phyloP scores from a whole-genome alignment of 1,284 basidiomycete genomes.

The Pseudomicrostroma phylloplanum region DNA sequence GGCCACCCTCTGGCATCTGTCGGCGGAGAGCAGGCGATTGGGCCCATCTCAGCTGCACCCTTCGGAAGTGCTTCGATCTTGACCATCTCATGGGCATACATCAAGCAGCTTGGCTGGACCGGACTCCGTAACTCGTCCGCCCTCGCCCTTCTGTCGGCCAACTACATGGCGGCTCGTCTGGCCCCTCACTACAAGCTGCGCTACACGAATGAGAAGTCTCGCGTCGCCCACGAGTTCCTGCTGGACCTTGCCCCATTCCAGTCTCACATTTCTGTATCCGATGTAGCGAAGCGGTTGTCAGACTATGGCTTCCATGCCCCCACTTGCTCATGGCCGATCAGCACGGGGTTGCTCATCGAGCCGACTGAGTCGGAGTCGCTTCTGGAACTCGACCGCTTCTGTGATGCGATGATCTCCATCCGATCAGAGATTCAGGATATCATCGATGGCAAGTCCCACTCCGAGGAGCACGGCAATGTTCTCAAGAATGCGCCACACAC shows the following conservation, averaged over 20 bases:
- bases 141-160: conserved; percentile 83
- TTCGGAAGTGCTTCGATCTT: conserved; percentile 92
- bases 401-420: conserved; percentile 94
- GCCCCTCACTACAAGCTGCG: conserved; percentile 78
- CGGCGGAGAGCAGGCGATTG: conserved; percentile 68
- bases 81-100: conserved; percentile 85
- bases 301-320: conserved; percentile 52
- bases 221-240: conserved; percentile 89
- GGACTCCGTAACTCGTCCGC: conserved; percentile 80
- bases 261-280: conserved; percentile 76
- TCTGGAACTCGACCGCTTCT: conserved; percentile 62
- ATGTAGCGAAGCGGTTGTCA: conserved; percentile 91
- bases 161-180: conserved; percentile 89
- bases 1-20: conserved; percentile 73
- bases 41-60: conserved; percentile 83
- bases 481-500: conserved; percentile 93
- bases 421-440: conserved; percentile 84
- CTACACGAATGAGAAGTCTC: conserved; percentile 81
- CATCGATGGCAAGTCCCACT: conserved; percentile 66
- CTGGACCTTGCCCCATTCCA: conserved; percentile 94
- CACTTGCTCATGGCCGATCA: conserved; percentile 49
- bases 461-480: conserved; percentile 58
- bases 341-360: conserved; percentile 46
- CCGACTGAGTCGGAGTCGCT: conserved; percentile 47
- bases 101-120: conserved; percentile 79